phyloP scores from a whole-genome alignment of 768 basidiomycete genomes.

The Dentipellis sp. region DNA sequence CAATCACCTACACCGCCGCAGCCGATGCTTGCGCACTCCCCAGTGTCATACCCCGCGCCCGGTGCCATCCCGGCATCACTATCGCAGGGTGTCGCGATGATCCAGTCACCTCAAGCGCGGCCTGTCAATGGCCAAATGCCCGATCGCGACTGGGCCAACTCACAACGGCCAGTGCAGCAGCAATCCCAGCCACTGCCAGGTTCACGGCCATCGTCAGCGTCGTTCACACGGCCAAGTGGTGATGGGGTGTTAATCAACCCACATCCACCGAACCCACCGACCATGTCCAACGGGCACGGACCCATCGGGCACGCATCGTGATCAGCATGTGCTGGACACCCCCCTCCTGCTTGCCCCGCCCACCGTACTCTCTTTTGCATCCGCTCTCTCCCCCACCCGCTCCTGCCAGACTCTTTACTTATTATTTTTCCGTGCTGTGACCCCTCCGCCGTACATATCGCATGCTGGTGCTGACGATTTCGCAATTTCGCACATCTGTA shows the following conservation, averaged over 20 bases:
- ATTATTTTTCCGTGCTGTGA: not conserved
- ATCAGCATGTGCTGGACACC: not conserved
- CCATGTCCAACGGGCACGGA: slow-evolving; percentile 2
- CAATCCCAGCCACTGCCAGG: not conserved
- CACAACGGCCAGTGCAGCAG: slow-evolving; percentile 8
- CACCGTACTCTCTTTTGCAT: not conserved
- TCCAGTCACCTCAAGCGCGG: slow-evolving; percentile 27
- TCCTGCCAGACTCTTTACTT: not conserved
- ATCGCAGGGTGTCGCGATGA: slow-evolving; percentile 33
- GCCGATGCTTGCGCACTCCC: slow-evolving; percentile 1
- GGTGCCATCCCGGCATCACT: slow-evolving; percentile 30
- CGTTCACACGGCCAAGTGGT: slow-evolving; percentile 8
- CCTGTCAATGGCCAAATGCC: slow-evolving; percentile 9
- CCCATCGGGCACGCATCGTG: slow-evolving; percentile 5
- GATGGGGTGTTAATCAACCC: slow-evolving; percentile 4
- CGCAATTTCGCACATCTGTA: not conserved
- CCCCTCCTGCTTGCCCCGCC: not conserved
- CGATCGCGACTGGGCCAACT: slow-evolving; percentile 11
- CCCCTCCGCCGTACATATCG: not conserved
- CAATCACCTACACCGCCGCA: slow-evolving; percentile 9
- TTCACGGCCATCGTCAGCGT: slow-evolving; percentile 9
- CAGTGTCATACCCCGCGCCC: slow-evolving; percentile 7
- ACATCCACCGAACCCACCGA: slow-evolving; percentile 2
- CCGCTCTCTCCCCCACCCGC: not conserved
- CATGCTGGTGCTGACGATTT: not conserved